Conservation (phyloP, 495 filamentous ascomycete genomes). For the Neurospora sp. region DNA sequence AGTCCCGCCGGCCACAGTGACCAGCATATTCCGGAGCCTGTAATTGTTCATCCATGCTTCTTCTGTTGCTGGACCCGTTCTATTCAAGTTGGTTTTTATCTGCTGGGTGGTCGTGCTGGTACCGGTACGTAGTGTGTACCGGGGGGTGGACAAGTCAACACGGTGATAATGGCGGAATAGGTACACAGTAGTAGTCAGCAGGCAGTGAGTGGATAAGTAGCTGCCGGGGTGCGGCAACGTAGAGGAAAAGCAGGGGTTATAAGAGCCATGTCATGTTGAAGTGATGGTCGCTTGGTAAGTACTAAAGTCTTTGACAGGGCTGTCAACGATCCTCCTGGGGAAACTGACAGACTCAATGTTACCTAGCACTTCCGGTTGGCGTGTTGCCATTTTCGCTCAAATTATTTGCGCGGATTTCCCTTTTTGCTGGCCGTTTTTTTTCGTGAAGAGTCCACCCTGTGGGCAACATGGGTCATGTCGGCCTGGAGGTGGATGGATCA, state of each 20-base stretch:
- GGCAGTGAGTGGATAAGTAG: slow-evolving; percentile 7
- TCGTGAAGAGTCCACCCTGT: not conserved
- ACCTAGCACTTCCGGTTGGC: not conserved
- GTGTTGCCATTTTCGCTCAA: not conserved
- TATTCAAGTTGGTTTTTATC: not conserved
- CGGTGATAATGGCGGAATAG: not conserved
- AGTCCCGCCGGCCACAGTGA: not conserved
- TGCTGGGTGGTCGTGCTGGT: not conserved
- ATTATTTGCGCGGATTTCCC: not conserved
- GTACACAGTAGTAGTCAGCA: slow-evolving; percentile 7
- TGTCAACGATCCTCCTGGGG: not conserved
- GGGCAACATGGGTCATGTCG: not conserved
- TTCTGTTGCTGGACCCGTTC: not conserved
- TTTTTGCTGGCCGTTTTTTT: not conserved
- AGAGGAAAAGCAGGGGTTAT: slow-evolving; percentile 6
- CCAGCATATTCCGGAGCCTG: not conserved
- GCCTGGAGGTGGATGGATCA: not conserved
- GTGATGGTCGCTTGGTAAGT: slow-evolving; percentile 14
- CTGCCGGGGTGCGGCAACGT: slow-evolving; percentile 15
- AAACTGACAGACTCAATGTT: not conserved
- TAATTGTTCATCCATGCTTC: not conserved
- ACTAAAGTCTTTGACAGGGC: slow-evolving; percentile 7
- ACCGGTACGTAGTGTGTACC: not conserved
- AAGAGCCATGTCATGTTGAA: slow-evolving; percentile 6
- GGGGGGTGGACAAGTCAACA: not conserved